Base-by-base conservation (phyloP, 2,329 filamentous ascomycete genomes). In the Penicillium corylophilum region DNA sequence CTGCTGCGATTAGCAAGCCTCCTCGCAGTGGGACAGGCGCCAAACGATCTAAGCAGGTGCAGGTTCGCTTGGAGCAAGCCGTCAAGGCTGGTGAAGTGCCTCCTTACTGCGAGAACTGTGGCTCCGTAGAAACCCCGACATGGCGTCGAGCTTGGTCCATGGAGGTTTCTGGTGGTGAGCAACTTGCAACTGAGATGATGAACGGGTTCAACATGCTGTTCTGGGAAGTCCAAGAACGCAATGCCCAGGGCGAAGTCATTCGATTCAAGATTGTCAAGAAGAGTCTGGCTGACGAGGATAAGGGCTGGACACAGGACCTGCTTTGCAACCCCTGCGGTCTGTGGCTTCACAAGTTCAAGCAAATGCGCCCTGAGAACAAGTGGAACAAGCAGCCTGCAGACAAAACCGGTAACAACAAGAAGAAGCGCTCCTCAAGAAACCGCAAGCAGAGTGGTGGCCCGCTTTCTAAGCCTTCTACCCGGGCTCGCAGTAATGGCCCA, bases 251-350 rank as follows among this genome's bases (percentile, higher is more conserved):
- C 18, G 82, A 81, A 35, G 79, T 86, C 1, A 83, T 77, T 6
- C 80, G 80, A 38, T 91, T 94, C 70, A 84, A 89, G 44, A 78
- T 82, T 41, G 90, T 92, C 69, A 85, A 90, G 45, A 95, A 94
- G 70, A 82, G 81, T 10, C 70, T 92, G 6, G 81, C 77, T 1
- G 75, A 79, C 3, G 84, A 87, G 44, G 85, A 89, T 67, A 87
- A 85, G 68, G 79, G 81, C 36, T 96, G 88, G 79, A 82, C 81
- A 40, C 83, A 89, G 62, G 81, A 89, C 50, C 80, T 89, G 24
- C 81, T 97, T 33, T 99, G 94, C 78, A 99, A 99, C 69, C 91
- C 93, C 52, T 99, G 94, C 69, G 94, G 94, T 16, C 85, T 99
- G 38, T 99, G 91, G 90, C 86, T 99, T 62, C 85, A 86, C 54